These are phyloP conservation scores for Globisporangium acanthophoron DNA, from an alignment of 352 stramenopile genomes.

Conservation along the genomic window DNA sequence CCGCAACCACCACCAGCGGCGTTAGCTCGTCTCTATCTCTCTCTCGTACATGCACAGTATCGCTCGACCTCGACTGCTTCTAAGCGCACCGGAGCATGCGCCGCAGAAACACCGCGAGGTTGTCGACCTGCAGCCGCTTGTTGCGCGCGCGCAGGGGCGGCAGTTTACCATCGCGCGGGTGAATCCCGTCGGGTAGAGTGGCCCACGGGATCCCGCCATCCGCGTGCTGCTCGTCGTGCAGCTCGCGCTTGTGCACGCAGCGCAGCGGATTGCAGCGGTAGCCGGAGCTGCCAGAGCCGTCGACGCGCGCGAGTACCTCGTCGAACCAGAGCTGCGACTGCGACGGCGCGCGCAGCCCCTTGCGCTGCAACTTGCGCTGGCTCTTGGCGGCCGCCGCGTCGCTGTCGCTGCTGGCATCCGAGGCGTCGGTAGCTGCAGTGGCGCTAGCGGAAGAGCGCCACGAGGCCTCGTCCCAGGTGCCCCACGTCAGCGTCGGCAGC, in stretches of 20 bases:
- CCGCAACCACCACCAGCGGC: neutral
- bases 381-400: constrained; percentile 23
- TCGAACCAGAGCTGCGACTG: constrained; percentile 70
- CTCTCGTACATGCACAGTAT: neutral
- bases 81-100: constrained; percentile 42
- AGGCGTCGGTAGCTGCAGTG: neutral
- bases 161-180: constrained; percentile 64
- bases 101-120: constrained; percentile 65
- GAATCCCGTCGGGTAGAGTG: constrained; percentile 53
- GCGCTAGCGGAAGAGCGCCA: constrained; percentile 11
- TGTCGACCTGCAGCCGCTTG: constrained; percentile 77
- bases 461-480: constrained; percentile 55
- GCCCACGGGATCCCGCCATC: constrained; percentile 54
- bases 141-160: constrained; percentile 43
- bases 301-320: constrained; percentile 54
- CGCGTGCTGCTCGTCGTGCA: neutral
- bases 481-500: constrained; percentile 62
- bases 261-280: constrained; percentile 66
- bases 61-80: neutral
- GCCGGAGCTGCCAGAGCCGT: constrained; percentile 24
- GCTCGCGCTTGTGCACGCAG: constrained; percentile 22
- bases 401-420: neutral
- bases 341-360: constrained; percentile 32
- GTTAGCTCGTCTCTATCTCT: neutral
- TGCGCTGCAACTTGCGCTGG: constrained; percentile 42